These are phyloP conservation scores for Eutrema salsugineum DNA, from an alignment of 441 rosid species.

Conservation along the genomic window DNA sequence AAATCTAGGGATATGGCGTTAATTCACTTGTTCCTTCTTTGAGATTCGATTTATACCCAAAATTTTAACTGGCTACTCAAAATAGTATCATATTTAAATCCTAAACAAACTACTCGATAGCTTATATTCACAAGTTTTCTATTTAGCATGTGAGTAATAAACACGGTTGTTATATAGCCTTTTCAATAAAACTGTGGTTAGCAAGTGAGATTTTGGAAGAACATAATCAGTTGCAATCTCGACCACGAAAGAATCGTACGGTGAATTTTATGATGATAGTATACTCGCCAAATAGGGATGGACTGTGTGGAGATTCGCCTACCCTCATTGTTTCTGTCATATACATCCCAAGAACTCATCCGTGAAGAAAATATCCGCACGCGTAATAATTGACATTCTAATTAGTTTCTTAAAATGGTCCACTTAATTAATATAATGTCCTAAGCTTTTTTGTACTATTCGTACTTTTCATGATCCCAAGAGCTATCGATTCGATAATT, in stretches of 20 bases:
- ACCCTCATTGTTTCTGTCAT: neutral
- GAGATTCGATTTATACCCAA: no score
- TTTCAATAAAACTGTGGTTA: neutral
- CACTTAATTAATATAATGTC: neutral
- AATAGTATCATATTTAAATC: no score
- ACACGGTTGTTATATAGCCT: neutral
- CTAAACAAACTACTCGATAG: no score
- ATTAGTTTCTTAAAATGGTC: neutral
- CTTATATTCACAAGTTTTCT: neutral
- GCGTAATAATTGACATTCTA: slow-evolving; percentile 17
- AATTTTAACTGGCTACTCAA: no score
- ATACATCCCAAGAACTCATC: neutral
- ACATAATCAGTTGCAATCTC: neutral
- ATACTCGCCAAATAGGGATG: neutral
- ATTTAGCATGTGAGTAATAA: neutral
- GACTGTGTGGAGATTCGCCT: slow-evolving; percentile 26
- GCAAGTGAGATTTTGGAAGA: slow-evolving; percentile 1
- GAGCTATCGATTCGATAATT: neutral
- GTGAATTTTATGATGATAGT: neutral
- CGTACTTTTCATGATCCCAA: neutral
- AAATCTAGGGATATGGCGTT: neutral
- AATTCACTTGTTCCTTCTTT: neutral
- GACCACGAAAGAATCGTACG: slow-evolving; percentile 2
- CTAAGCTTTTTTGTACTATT: neutral
- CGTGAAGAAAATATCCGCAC: neutral